phyloP scores from a whole-genome alignment of 805 yeast species.

The Wickerhamiella sorbophila region DNA sequence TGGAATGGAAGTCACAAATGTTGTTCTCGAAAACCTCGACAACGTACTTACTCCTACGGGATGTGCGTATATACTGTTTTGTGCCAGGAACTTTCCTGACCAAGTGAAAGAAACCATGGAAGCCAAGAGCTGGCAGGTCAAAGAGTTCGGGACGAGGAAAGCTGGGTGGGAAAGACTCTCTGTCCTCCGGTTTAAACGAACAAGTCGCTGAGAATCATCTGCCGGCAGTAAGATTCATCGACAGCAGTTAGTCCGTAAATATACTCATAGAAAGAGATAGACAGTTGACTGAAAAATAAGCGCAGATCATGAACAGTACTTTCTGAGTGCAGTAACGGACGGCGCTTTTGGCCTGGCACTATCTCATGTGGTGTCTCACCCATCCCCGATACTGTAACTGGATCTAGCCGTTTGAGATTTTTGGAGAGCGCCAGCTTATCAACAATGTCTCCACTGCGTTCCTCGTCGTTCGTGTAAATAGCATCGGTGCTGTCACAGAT shows the following conservation, averaged over 20 bases:
- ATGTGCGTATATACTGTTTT: slow-evolving; percentile 74
- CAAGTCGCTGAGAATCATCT: slow-evolving; percentile 48
- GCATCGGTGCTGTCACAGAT: slow-evolving; percentile 54
- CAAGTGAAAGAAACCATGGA: slow-evolving; percentile 38
- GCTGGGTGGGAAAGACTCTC: slow-evolving; percentile 95
- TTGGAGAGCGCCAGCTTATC: slow-evolving; percentile 31
- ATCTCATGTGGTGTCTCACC: background rate
- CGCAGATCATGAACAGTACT: slow-evolving; percentile 30
- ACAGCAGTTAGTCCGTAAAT: slow-evolving; percentile 37
- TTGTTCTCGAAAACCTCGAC: slow-evolving; percentile 41
- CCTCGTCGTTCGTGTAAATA: slow-evolving; percentile 27
- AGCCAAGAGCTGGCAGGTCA: slow-evolving; percentile 38
- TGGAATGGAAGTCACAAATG: slow-evolving; percentile 78
- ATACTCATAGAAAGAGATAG: slow-evolving; percentile 51
- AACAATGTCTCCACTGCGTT: slow-evolving; percentile 27
- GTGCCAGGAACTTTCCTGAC: slow-evolving; percentile 79
- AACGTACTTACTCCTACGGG: slow-evolving; percentile 45
- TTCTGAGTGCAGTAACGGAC: slow-evolving; percentile 15
- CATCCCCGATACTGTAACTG: slow-evolving; percentile 6
- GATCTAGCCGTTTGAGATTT: slow-evolving; percentile 23
- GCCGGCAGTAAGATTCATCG: slow-evolving; percentile 35
- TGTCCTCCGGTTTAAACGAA: slow-evolving; percentile 44
- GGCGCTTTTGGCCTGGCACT: slow-evolving; percentile 17
- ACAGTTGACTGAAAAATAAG: slow-evolving; percentile 50
- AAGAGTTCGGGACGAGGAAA: slow-evolving; percentile 46